Base-by-base conservation (phyloP, 2,329 filamentous ascomycete genomes). In the Epichloe baconii region DNA sequence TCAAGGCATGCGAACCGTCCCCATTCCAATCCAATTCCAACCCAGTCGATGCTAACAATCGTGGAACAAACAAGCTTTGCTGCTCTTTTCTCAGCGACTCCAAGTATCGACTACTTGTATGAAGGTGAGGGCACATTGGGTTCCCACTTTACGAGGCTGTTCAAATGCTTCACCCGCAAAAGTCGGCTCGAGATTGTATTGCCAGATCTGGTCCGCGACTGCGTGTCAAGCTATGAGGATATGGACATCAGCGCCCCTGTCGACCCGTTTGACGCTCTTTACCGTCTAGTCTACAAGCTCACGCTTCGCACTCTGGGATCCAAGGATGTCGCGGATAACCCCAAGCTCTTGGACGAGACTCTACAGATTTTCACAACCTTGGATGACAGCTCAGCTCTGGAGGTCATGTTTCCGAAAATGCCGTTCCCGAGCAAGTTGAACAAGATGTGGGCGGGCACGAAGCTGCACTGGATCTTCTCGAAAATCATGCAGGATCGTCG, bases 281-380 rank as follows among this genome's bases (percentile, higher is more conserved):
- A 78, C 58, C 61, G 66, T 5, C 65, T 77, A 50, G 68, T 80
- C 1, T 81, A 75, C 61, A 69, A 73, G 57, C 67, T 81, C n/a
- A 80, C 76, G 4, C 78, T 80, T 65, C 71, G 78, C 12, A 75
- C 71, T 4, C 67, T 80, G 1, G 77, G 74, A 6, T 70, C 70
- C 48, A 65, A 71, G 35, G 78, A 81, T 42, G 71, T 81, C 26
- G 77, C 76, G 14, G 66, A 75, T 3, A 65, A 75, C 47, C 66
- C 68, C 0, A 55, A 54, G 5, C 58, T 75, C 19, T 57, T 76
- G 3, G 62, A 61, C n/a, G 62, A 67, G 38, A 71, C 69, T 2
- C 64, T 31, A 1, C 79, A 60, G 14, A 61, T 70, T 11, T 80
- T 74, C 53, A 69, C 74, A 51, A 60, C 59, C 31, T 69, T 80